These are phyloP conservation scores for Hypseocharis bilobata DNA, from an alignment of 441 rosid species.

Conservation along the genomic window DNA sequence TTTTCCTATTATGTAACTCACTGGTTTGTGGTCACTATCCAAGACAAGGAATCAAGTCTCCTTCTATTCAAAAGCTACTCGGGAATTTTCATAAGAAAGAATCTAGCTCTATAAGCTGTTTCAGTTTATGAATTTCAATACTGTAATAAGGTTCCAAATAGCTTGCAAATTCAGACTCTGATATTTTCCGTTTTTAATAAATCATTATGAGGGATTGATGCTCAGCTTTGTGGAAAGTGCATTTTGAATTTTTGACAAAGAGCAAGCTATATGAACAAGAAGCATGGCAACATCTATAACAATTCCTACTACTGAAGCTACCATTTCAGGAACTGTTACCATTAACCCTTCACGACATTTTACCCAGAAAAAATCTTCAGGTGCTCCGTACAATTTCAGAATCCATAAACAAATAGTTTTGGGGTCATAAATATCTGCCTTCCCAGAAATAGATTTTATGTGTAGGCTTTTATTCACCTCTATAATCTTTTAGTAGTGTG, in stretches of 20 bases:
- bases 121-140: not conserved
- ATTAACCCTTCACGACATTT: not conserved
- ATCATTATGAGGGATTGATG: too few relatives aligned
- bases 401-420: too few relatives aligned
- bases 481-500: constrained; percentile 13
- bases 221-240: too few relatives aligned
- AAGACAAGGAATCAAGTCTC: not conserved
- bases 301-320: not conserved
- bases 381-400: not conserved
- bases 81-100: not conserved
- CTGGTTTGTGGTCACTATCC: constrained; percentile 12
- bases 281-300: not conserved
- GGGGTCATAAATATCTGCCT: not conserved
- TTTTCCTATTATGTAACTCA: constrained; percentile 2
- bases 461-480: not conserved
- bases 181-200: not conserved
- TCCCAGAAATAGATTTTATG: not conserved
- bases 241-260: too few relatives aligned
- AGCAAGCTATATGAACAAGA: too few relatives aligned
- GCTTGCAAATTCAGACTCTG: not conserved
- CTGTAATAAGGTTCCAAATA: not conserved
- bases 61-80: not conserved
- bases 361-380: not conserved
- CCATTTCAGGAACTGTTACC: not conserved
- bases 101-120: not conserved